Evolutionary conservation across 1,284 basidiomycete genomes (phyloP).

Genomic region (Ceratobasidium sp.): DNA sequence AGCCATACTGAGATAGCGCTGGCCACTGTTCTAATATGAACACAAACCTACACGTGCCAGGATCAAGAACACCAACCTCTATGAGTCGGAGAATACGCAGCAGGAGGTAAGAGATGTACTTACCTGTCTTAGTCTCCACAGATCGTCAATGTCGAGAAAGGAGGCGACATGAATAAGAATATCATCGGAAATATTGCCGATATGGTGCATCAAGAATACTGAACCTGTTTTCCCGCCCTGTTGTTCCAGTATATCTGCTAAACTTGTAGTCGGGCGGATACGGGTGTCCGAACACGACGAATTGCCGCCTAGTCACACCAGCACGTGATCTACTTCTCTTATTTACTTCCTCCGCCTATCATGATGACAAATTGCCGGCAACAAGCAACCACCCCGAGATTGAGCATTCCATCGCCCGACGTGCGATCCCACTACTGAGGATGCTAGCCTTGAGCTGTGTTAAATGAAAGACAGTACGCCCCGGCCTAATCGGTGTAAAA

Average conservation of each 20-base stretch:
- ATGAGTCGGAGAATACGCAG: neutral
- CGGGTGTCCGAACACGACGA: neutral
- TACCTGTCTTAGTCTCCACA: constrained; percentile 28
- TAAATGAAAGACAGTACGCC: too few relatives aligned
- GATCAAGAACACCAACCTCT: neutral
- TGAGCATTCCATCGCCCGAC: too few relatives aligned
- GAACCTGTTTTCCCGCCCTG: neutral
- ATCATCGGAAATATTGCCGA: constrained; percentile 14
- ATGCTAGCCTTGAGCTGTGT: too few relatives aligned
- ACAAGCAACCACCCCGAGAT: too few relatives aligned
- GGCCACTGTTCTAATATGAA: neutral
- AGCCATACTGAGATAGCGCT: constrained; percentile 18
- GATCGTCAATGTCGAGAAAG: constrained; percentile 29
- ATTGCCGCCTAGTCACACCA: neutral
- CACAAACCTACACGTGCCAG: constrained; percentile 16
- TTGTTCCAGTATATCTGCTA: neutral
- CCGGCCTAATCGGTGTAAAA: too few relatives aligned
- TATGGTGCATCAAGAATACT: constrained; percentile 18
- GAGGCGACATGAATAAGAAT: constrained; percentile 28
- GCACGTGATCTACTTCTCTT: neutral
- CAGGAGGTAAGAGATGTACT: constrained; percentile 3
- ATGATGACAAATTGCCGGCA: neutral
- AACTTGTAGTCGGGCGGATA: neutral
- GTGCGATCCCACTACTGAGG: too few relatives aligned
- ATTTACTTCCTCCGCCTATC: neutral